Evolutionary conservation across 805 yeast species (phyloP).

Genomic region (Zygosaccharomyces bailii): DNA sequence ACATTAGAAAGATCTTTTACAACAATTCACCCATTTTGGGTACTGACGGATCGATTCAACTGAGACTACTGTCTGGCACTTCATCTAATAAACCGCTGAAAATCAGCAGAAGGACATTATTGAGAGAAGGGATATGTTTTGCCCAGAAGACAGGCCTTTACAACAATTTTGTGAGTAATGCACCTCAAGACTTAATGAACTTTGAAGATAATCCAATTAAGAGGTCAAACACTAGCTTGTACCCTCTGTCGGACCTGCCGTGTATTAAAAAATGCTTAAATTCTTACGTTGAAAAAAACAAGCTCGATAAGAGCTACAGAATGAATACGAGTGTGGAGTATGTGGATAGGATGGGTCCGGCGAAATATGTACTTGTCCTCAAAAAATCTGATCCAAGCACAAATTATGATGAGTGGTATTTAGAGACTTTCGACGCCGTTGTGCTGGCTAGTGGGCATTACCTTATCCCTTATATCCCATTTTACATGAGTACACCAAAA

Average conservation of each 20-base stretch:
- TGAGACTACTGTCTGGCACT: slow-evolving; percentile 17
- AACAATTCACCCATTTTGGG: slow-evolving; percentile 18
- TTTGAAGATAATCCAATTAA: slow-evolving; percentile 10
- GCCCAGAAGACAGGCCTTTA: slow-evolving; percentile 20
- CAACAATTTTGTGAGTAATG: slow-evolving; percentile 18
- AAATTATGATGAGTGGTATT: slow-evolving; percentile 39
- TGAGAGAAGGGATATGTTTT: slow-evolving; percentile 18
- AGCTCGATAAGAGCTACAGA: slow-evolving; percentile 10
- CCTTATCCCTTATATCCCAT: slow-evolving; percentile 41
- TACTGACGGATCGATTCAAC: slow-evolving; percentile 9
- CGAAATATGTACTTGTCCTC: slow-evolving; percentile 36
- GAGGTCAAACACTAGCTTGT: slow-evolving; percentile 8
- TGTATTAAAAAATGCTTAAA: slow-evolving; percentile 12
- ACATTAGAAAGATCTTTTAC: slow-evolving; percentile 14
- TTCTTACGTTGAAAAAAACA: slow-evolving; percentile 9
- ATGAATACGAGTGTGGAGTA: slow-evolving; percentile 20
- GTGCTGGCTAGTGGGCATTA: slow-evolving; percentile 44
- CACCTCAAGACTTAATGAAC: slow-evolving; percentile 20
- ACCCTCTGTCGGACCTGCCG: slow-evolving; percentile 15
- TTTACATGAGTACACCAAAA: slow-evolving; percentile 18
- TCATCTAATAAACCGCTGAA: slow-evolving; percentile 16
- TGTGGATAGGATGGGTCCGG: slow-evolving; percentile 20
- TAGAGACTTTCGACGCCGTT: slow-evolving; percentile 39
- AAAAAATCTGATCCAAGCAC: slow-evolving; percentile 20
- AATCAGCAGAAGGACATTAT: slow-evolving; percentile 6